These are phyloP conservation scores for Neurospora africana DNA, from an alignment of 495 filamentous ascomycete species.

Conservation along the genomic window DNA sequence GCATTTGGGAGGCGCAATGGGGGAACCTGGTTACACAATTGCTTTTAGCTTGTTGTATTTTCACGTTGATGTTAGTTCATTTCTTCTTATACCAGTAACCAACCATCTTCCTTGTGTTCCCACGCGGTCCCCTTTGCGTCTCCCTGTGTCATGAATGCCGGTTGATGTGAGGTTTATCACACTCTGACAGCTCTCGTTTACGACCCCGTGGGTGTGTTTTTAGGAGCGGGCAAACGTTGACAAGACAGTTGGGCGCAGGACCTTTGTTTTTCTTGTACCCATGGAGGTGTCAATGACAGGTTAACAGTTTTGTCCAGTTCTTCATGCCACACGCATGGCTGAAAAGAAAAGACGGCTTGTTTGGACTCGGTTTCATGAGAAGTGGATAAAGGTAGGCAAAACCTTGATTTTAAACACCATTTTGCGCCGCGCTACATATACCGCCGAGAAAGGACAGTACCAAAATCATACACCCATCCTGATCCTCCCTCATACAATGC, in stretches of 20 bases:
- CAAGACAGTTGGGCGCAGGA: background rate
- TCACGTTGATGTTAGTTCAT: background rate
- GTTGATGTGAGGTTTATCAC: background rate
- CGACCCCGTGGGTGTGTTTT: background rate
- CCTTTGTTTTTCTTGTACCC: background rate
- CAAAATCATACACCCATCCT: background rate
- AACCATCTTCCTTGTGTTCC: background rate
- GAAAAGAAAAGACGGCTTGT: background rate
- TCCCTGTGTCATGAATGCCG: background rate
- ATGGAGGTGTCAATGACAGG: background rate
- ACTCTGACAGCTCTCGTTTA: background rate
- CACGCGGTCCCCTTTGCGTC: background rate
- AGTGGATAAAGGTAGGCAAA: background rate
- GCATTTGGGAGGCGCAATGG: background rate
- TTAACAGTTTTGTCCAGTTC: background rate
- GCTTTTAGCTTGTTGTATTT: background rate
- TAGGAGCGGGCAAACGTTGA: background rate
- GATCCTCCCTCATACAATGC: constrained; percentile 8
- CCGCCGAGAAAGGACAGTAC: background rate
- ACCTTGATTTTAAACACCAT: background rate
- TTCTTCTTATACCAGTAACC: background rate
- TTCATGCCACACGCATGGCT: background rate
- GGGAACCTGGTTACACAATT: background rate
- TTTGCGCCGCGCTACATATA: background rate
- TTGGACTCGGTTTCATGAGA: background rate